These are phyloP conservation scores for Davidsoniella virescens DNA, from an alignment of 2,329 filamentous ascomycete genomes.

Conservation along the genomic window DNA sequence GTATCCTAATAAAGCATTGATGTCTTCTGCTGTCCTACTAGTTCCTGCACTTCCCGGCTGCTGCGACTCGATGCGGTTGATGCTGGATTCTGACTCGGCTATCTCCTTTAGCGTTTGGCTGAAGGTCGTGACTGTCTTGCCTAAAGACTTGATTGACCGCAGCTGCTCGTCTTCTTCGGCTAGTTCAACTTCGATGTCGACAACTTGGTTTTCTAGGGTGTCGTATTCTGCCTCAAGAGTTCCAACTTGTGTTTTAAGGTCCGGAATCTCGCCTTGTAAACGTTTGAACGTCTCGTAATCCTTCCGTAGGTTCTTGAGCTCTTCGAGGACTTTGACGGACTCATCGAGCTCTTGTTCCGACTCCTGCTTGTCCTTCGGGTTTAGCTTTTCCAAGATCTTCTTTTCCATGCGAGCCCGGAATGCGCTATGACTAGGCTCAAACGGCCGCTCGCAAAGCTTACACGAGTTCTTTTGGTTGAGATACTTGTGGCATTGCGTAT, in stretches of 20 bases:
- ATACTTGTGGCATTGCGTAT: slow-evolving; percentile 47
- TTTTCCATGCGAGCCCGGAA: slow-evolving; percentile 45
- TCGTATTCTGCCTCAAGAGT: slow-evolving; percentile 46
- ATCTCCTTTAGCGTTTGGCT: slow-evolving; percentile 57
- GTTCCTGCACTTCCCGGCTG: slow-evolving; percentile 39
- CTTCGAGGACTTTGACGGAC: slow-evolving; percentile 33
- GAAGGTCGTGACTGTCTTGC: slow-evolving; percentile 63
- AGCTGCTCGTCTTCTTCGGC: slow-evolving; percentile 47
- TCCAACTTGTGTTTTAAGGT: slow-evolving; percentile 46
- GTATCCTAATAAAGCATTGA: slow-evolving; percentile 57
- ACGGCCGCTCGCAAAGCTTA: slow-evolving; percentile 55
- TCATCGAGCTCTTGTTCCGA: slow-evolving; percentile 44
- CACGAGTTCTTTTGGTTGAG: slow-evolving; percentile 57
- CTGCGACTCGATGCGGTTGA: slow-evolving; percentile 58
- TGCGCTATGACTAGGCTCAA: slow-evolving; percentile 42
- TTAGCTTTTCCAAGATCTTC: slow-evolving; percentile 47
- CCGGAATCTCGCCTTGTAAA: slow-evolving; percentile 54
- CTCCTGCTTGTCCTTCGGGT: slow-evolving; percentile 45
- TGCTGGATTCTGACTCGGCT: slow-evolving; percentile 51
- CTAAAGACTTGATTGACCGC: slow-evolving; percentile 58
- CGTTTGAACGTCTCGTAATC: slow-evolving; percentile 62
- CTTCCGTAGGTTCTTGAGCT: slow-evolving; percentile 44
- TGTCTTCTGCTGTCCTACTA: slow-evolving; percentile 51
- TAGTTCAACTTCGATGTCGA: slow-evolving; percentile 51
- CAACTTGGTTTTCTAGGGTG: slow-evolving; percentile 41